Evolutionary conservation across 257 asterid species (phyloP).

Genomic region (Schizonepeta tenuifolia): DNA sequence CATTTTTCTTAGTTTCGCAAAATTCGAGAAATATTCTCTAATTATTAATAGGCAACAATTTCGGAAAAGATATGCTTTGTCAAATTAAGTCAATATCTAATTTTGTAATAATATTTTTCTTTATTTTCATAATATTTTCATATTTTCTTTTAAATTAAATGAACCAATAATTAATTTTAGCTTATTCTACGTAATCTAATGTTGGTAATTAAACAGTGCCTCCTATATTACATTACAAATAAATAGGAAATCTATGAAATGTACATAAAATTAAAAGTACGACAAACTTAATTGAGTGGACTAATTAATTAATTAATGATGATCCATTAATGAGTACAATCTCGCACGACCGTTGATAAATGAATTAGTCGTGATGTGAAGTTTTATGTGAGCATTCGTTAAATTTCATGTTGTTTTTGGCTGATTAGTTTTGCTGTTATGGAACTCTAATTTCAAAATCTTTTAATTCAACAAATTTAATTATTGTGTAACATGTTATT

Average conservation of each 20-base stretch:
- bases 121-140: not conserved
- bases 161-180: not conserved
- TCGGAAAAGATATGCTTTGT: not conserved
- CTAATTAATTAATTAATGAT: not conserved
- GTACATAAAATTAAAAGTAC: too few relatives aligned
- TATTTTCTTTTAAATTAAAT: too few relatives aligned
- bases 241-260: too few relatives aligned
- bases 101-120: not conserved
- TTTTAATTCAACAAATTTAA: not conserved
- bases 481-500: too few relatives aligned
- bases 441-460: not conserved
- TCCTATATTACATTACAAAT: too few relatives aligned
- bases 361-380: not conserved
- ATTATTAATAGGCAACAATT: conserved; percentile 3
- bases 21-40: conserved; percentile 46
- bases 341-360: not conserved
- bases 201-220: not conserved
- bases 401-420: not conserved
- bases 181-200: not conserved
- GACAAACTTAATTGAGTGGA: not conserved
- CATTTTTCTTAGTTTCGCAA: conserved; percentile 37
- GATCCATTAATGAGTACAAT: not conserved
- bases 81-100: not conserved
- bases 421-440: not conserved
- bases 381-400: not conserved